A percentile compares a stretch with the other conserved stretches of the same genome.
Conservation (phyloP, 83 land plant species). For the Picea mariana region DNA sequence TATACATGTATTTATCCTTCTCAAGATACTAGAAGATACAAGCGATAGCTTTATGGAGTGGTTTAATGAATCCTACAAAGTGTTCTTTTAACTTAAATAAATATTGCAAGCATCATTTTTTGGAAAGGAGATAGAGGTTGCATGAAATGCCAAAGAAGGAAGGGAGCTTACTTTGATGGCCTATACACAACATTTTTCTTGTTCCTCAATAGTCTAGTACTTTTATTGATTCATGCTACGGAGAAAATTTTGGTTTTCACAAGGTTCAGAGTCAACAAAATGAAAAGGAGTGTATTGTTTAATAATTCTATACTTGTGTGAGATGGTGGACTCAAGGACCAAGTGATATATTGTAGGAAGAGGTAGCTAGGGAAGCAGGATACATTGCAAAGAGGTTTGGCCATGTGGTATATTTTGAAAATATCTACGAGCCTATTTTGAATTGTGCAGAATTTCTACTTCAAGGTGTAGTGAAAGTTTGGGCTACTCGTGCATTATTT, state of each 20-base stretch:
- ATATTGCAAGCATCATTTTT: constrained; percentile 42
- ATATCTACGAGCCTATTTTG: constrained; percentile 90
- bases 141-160: constrained; percentile 76
- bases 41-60: constrained; percentile 64
- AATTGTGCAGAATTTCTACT: constrained; percentile 87
- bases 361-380: constrained; percentile 62
- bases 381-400: constrained; percentile 92
- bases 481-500: constrained; percentile 78
- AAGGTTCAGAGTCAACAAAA: constrained; percentile 29
- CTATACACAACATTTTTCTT: constrained; percentile 90
- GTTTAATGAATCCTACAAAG: constrained; percentile 58
- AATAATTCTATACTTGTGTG: constrained; percentile 96
- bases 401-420: constrained; percentile 97
- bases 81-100: constrained; percentile 58
- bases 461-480: constrained; percentile 90
- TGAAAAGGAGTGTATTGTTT: constrained; percentile 37
- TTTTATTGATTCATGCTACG: constrained; percentile 90
- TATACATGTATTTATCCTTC: constrained; percentile 74
- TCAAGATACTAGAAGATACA: constrained; percentile 64
- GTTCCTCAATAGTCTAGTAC: constrained; percentile 67
- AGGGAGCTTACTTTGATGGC: constrained; percentile 87
- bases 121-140: constrained; percentile 54
- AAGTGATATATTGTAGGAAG: constrained; percentile 73
- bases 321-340: constrained; percentile 99
- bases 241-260: constrained; percentile 75